Base-by-base conservation (phyloP, 2,329 filamentous ascomycete genomes). In the Pyricularia pennisetigena region DNA sequence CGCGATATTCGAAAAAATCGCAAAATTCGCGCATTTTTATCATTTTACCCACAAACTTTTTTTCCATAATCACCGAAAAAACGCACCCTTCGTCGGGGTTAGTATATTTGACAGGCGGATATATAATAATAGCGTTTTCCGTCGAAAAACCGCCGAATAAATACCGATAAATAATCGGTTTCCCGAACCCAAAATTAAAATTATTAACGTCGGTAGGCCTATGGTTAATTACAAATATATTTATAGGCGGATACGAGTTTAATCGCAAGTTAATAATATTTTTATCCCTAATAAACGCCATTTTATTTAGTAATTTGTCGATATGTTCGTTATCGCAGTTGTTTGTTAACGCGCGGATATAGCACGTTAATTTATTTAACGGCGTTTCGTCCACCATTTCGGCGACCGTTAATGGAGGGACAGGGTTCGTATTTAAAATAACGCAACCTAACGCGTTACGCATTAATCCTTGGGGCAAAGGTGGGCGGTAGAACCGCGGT, bases 281-380 rank as follows among this genome's bases (percentile, higher is more conserved):
- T 70, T 81, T 81, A 69, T 82, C 78, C 5, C 76, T 74, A 12
- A 80, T 71, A 0, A 72, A 73, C 0, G 79, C 78, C 0, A 80
- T 73, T 68, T 71, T 68, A 5, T 73, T 71, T 0, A 82, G 71
- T 2, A 72, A 69, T 16, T 71, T 59, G 30, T 74, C 72, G 0
- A 81, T 72, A 1, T 70, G 69, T 23, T 77, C 77, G 16, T 77
- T 71, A 0, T 76, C 78, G 0, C 75, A 72, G 62, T 74, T 73
- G 67, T 80, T 71, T 1, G 79, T 81, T 64, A 81, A 62, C 14
- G 71, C 68, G 1, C 80, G 79, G 20, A 79, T 74, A 61, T 79
- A 81, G 1, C 70, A 70, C 0, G 80, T 79, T 0, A 82, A 64
- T 23, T 72, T 71, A 1, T 74, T 72, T 0, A 82, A 70, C 0